phyloP scores from a whole-genome alignment of 352 stramenopile genomes.

The Pythium dissimile region DNA sequence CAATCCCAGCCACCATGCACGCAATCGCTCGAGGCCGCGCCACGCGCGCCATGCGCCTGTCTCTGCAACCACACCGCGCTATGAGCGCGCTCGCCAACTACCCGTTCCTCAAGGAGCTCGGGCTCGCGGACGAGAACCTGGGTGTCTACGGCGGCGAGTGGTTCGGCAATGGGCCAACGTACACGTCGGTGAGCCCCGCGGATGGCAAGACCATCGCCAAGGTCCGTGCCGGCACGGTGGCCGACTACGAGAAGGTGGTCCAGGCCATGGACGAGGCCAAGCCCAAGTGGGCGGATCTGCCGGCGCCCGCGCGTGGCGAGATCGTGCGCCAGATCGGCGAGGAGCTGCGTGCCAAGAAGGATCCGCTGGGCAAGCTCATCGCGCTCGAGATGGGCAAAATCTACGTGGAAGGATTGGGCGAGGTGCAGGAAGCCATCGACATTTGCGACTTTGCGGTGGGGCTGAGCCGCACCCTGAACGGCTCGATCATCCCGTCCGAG shows the following conservation, averaged over 20 bases:
- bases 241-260: slow-evolving; percentile 85
- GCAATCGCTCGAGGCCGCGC: slow-evolving; percentile 5
- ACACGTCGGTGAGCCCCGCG: slow-evolving; percentile 82
- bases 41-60: slow-evolving; percentile 2
- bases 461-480: slow-evolving; percentile 85
- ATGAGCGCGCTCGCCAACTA: slow-evolving; percentile 52
- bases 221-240: slow-evolving; percentile 72
- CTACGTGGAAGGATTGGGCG: slow-evolving; percentile 87
- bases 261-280: slow-evolving; percentile 83
- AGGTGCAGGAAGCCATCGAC: slow-evolving; percentile 93
- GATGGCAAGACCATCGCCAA: slow-evolving; percentile 83
- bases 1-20: slow-evolving; percentile 8
- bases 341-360: slow-evolving; percentile 85
- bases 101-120: slow-evolving; percentile 78
- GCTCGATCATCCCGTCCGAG: slow-evolving; percentile 89
- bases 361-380: slow-evolving; percentile 88
- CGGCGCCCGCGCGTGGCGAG: slow-evolving; percentile 86
- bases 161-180: slow-evolving; percentile 79
- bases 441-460: slow-evolving; percentile 94
- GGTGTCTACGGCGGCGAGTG: slow-evolving; percentile 86
- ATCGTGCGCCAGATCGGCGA: slow-evolving; percentile 92
- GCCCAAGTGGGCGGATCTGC: slow-evolving; percentile 77
- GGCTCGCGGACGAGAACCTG: slow-evolving; percentile 77
- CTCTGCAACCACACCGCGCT: slow-evolving; percentile 22
- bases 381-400: slow-evolving; percentile 94